Conservation (phyloP, 2,329 filamentous ascomycete genomes). For the Exophiala calicioides region DNA sequence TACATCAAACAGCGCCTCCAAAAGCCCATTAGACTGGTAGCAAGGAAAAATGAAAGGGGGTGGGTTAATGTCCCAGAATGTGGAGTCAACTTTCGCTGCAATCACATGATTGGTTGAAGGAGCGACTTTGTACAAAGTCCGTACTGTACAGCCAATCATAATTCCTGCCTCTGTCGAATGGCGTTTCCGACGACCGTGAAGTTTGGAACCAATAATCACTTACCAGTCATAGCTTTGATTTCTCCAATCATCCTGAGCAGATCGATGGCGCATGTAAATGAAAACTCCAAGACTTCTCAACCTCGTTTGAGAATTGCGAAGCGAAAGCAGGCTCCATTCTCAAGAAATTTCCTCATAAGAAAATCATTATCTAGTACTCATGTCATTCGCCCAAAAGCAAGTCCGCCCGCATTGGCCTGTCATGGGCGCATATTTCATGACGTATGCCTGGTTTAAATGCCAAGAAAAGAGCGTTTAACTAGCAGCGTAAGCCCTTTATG, state of each 20-base stretch:
- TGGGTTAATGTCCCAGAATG: background rate
- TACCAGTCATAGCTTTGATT: no score
- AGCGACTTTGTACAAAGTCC: constrained; percentile 1
- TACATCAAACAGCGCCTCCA: background rate
- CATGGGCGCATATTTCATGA: no score
- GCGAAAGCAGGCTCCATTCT: no score
- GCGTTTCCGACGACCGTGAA: background rate
- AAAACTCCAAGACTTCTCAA: no score
- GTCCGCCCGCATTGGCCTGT: background rate
- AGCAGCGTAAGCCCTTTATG: no score
- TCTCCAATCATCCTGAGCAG: no score
- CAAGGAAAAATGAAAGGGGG: background rate
- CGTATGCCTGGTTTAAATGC: no score
- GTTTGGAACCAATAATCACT: background rate
- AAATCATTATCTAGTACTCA: background rate
- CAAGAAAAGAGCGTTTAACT: no score
- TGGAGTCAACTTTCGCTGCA: background rate
- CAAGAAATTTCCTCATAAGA: background rate
- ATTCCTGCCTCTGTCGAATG: background rate
- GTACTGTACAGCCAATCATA: background rate
- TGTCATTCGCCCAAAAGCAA: background rate
- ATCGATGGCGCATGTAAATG: no score
- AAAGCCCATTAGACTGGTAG: background rate
- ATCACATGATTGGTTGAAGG: no score
- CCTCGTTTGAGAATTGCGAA: no score